phyloP scores from a whole-genome alignment of 2,329 filamentous ascomycete species.

The Penicillium sp. region DNA sequence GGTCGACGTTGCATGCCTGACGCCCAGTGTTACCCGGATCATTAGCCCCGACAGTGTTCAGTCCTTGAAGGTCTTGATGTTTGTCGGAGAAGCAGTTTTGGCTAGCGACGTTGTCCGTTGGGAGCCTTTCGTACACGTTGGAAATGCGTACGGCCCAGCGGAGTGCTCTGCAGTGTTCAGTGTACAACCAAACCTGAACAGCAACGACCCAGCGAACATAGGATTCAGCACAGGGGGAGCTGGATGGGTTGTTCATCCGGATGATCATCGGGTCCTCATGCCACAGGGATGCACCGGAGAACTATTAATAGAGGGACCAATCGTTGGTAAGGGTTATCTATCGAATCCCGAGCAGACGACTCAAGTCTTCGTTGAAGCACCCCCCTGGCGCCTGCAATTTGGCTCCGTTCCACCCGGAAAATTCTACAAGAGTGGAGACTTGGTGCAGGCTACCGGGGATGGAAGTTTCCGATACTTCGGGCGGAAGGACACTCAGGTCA shows the following conservation, averaged over 20 bases:
- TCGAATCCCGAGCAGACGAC: background rate
- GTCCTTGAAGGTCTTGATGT: conserved; percentile 20
- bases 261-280: conserved; percentile 1
- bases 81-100: conserved; percentile 26
- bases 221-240: conserved; percentile 1
- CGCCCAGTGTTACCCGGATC: background rate
- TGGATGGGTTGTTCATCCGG: conserved; percentile 7
- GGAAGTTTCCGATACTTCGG: background rate
- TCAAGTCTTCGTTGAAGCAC: background rate
- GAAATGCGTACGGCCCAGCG: conserved; percentile 44
- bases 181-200: conserved; percentile 26
- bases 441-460: background rate
- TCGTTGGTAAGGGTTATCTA: background rate
- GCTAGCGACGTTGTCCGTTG: conserved; percentile 34
- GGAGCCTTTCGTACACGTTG: conserved; percentile 35
- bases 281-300: conserved; percentile 5
- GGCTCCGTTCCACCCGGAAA: background rate
- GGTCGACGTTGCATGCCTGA: background rate
- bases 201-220: background rate
- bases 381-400: background rate
- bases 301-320: conserved; percentile 2
- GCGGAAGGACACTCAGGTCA: background rate
- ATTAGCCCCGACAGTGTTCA: background rate
- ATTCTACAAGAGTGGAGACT: conserved; percentile 2
- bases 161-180: conserved; percentile 37